Conservation (phyloP, 2,329 filamentous ascomycete species). For the Cladophialophora carrionii region DNA sequence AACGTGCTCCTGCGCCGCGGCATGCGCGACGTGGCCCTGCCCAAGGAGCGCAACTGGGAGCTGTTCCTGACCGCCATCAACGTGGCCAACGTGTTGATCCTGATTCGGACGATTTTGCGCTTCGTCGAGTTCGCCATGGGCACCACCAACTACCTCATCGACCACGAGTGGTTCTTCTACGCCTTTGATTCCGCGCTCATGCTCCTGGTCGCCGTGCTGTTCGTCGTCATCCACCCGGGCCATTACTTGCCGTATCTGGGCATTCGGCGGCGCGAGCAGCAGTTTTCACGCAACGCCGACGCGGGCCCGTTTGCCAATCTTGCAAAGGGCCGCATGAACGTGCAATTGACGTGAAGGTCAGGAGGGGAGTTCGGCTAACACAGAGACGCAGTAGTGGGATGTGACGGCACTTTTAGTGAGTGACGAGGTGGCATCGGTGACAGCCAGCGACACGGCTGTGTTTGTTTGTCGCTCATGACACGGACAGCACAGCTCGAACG, state of each 20-base stretch:
- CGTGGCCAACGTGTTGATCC: conserved; percentile 29
- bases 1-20: conserved; percentile 20
- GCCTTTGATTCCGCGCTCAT: conserved; percentile 32
- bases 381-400: not conserved
- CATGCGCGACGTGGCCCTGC: conserved; percentile 21
- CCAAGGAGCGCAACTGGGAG: conserved; percentile 31
- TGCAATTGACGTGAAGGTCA: conserved; percentile 16
- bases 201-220: conserved; percentile 26
- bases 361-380: not conserved
- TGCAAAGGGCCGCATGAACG: conserved; percentile 16
- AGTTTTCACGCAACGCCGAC: conserved; percentile 30
- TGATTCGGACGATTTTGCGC: conserved; percentile 29
- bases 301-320: conserved; percentile 26
- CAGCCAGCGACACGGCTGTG: too few species aligned
- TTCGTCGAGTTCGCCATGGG: conserved; percentile 30
- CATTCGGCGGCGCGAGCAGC: conserved; percentile 24
- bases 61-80: conserved; percentile 31
- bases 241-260: conserved; percentile 32
- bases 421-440: too few species aligned
- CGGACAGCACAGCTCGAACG: too few species aligned
- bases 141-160: conserved; percentile 27
- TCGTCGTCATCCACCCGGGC: conserved; percentile 31
- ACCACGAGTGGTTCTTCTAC: conserved; percentile 35
- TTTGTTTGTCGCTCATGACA: too few species aligned
- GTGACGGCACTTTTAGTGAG: too few species aligned